phyloP scores from a whole-genome alignment of 768 basidiomycete genomes.

The Mycena albidolilacea region DNA sequence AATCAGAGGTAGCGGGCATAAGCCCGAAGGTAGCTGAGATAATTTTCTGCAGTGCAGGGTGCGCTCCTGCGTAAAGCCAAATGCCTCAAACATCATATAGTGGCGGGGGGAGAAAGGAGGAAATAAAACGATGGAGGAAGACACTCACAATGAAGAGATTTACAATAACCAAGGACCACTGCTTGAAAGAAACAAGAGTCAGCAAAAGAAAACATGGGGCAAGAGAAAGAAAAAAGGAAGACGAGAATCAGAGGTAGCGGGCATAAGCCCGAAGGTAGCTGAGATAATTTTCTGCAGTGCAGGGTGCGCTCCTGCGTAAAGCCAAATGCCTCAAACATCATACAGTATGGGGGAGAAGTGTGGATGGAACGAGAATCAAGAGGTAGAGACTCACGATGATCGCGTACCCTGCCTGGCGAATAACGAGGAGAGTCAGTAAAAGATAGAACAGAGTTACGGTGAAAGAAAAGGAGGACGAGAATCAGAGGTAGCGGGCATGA shows the following conservation, averaged over 20 bases:
- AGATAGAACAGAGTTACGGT: background rate
- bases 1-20: constrained; percentile 50
- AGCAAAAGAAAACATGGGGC: constrained; percentile 7
- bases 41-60: constrained; percentile 85
- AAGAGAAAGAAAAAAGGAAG: constrained; percentile 4
- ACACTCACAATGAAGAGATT: background rate
- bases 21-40: constrained; percentile 94
- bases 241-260: constrained; percentile 45
- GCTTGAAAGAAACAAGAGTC: background rate
- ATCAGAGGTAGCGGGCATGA: constrained; percentile 51
- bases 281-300: constrained; percentile 90
- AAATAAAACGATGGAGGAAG: background rate
- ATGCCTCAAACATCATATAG: constrained; percentile 35
- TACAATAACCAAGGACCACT: background rate
- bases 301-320: constrained; percentile 66
- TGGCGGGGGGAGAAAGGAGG: background rate
- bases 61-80: constrained; percentile 58
- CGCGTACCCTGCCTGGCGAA: background rate
- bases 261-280: constrained; percentile 87
- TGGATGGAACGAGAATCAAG: background rate
- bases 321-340: constrained; percentile 42
- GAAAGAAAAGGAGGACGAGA: constrained; percentile 15
- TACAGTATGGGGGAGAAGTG: constrained; percentile 19
- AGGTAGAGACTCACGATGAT: background rate
- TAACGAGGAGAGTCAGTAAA: background rate